These are phyloP conservation scores for Globisporangium abappressorium DNA, from an alignment of 352 stramenopile genomes.

Conservation along the genomic window DNA sequence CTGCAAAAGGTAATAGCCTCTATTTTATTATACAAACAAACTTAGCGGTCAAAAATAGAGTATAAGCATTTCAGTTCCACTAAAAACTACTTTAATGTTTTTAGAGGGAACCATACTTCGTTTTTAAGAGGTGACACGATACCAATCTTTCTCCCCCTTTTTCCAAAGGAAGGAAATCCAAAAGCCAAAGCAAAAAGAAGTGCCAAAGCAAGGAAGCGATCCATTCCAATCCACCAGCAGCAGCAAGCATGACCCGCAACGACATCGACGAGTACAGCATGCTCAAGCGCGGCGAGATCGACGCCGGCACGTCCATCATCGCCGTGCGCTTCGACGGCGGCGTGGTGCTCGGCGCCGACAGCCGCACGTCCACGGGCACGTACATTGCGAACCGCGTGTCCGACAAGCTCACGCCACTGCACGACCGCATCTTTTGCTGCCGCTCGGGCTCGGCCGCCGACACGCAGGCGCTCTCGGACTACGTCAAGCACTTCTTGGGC, in stretches of 20 bases:
- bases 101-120: too few relatives aligned
- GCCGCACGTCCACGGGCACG: constrained; percentile 90
- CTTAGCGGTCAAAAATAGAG: too few relatives aligned
- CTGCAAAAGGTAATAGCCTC: too few relatives aligned
- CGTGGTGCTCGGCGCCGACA: constrained; percentile 96
- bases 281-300: constrained; percentile 90
- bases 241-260: constrained; percentile 16
- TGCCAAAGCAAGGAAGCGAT: neutral
- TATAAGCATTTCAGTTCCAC: too few relatives aligned
- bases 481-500: constrained; percentile 77
- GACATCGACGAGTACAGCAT: constrained; percentile 58
- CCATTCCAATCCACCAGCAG: neutral
- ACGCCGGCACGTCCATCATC: constrained; percentile 98
- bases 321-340: constrained; percentile 95
- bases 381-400: constrained; percentile 98
- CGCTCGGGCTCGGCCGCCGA: constrained; percentile 96
- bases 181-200: constrained; percentile 6
- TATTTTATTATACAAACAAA: too few relatives aligned
- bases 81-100: too few relatives aligned
- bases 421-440: constrained; percentile 98
- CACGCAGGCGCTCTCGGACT: constrained; percentile 92
- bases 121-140: too few relatives aligned
- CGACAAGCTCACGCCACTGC: constrained; percentile 97
- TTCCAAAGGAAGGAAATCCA: neutral
- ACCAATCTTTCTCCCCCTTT: too few relatives aligned